Percentiles rank a stretch among this genome's conserved stretches.
These are phyloP conservation scores for Cylindricascospora bacillispora DNA, from an alignment of 1,139 yeast species.

Conservation along the genomic window DNA sequence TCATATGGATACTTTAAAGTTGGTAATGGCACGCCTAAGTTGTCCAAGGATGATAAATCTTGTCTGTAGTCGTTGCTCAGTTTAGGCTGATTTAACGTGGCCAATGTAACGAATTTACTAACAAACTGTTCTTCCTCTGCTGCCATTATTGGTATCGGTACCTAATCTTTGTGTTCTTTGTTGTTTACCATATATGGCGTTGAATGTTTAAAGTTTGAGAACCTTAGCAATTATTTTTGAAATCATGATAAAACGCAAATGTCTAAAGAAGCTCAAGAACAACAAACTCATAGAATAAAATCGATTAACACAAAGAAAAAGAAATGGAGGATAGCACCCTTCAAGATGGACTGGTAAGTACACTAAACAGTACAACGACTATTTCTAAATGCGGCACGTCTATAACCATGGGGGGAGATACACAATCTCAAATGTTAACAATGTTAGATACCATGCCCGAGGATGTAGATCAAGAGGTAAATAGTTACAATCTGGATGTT, in stretches of 20 bases:
- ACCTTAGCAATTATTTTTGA: no score
- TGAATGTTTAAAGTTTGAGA: no score
- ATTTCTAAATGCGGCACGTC: slow-evolving; percentile 4
- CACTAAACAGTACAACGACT: slow-evolving; percentile 7
- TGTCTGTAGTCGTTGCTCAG: slow-evolving; percentile 17
- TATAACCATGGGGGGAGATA: slow-evolving; percentile 1
- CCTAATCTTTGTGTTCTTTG: no score
- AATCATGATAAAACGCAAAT: no score
- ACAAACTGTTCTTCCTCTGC: slow-evolving; percentile 21
- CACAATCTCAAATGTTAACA: neutral
- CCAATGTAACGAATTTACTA: slow-evolving; percentile 22
- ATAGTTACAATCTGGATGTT: slow-evolving; percentile 1
- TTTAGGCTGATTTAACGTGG: slow-evolving; percentile 19
- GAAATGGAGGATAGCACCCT: slow-evolving; percentile 3
- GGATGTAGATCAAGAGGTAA: neutral
- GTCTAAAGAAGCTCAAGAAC: slow-evolving; percentile 1
- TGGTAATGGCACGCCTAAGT: slow-evolving; percentile 26
- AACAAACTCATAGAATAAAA: neutral
- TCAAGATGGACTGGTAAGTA: slow-evolving; percentile 6
- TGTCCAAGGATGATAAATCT: slow-evolving; percentile 21
- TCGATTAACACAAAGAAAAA: neutral
- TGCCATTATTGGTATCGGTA: no score
- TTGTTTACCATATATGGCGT: no score
- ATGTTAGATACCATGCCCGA: neutral
- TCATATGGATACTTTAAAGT: slow-evolving; percentile 25